Evolutionary conservation across 2,329 filamentous ascomycete genomes (phyloP).

Genomic region (Pseudomassariella vexata): DNA sequence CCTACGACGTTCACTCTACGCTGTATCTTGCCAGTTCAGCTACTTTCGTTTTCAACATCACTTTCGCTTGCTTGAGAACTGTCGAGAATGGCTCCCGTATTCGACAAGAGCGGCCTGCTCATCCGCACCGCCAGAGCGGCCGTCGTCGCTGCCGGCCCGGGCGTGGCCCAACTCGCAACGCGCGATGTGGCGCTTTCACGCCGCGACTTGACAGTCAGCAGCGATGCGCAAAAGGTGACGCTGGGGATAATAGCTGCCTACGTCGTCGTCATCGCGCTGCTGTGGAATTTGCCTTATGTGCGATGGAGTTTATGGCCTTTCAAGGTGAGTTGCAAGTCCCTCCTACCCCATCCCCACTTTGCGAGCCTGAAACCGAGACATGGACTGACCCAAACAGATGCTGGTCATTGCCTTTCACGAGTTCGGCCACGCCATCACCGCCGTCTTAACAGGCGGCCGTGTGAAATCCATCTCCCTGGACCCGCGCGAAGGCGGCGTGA

Average conservation of each 20-base stretch:
- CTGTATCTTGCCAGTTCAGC: too few species aligned
- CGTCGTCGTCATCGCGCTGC: slow-evolving; percentile 65
- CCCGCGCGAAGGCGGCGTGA: slow-evolving; percentile 72
- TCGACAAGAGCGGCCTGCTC: slow-evolving; percentile 12
- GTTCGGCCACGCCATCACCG: slow-evolving; percentile 69
- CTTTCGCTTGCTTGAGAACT: too few species aligned
- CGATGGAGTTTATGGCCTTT: slow-evolving; percentile 73
- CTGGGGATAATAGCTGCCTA: slow-evolving; percentile 67
- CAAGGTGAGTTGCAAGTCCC: slow-evolving; percentile 50
- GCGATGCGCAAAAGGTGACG: slow-evolving; percentile 64
- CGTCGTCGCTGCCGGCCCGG: slow-evolving; percentile 18
- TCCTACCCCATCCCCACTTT: too few species aligned
- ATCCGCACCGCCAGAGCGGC: slow-evolving; percentile 19
- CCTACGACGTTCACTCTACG: too few species aligned
- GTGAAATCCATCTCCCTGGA: slow-evolving; percentile 72
- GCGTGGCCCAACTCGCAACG: slow-evolving; percentile 15
- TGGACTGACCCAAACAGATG: slow-evolving; percentile 49
- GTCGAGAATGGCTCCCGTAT: slow-evolving; percentile 24
- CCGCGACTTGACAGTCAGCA: slow-evolving; percentile 52
- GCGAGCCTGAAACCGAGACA: too few species aligned
- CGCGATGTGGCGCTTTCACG: slow-evolving; percentile 31
- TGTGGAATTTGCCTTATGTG: slow-evolving; percentile 79
- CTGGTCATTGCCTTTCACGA: slow-evolving; percentile 80
- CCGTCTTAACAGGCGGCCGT: slow-evolving; percentile 64
- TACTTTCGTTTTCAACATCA: slow-evolving; percentile 3